Evolutionary conservation across 495 filamentous ascomycete genomes (phyloP).

Genomic region (Echria macrotheca): DNA sequence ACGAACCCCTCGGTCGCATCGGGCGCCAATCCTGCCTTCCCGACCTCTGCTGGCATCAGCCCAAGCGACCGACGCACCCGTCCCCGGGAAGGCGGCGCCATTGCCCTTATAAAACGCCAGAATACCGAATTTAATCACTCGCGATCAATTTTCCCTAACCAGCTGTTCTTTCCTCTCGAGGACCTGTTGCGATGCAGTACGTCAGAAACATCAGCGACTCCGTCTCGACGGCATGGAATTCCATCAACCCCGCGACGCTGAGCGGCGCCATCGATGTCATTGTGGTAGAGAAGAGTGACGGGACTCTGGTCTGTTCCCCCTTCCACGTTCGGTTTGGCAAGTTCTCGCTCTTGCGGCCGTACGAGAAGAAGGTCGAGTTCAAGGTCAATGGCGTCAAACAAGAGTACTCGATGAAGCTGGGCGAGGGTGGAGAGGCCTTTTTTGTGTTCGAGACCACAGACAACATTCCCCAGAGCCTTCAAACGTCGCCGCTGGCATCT

Average conservation of each 20-base stretch:
- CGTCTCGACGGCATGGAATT: conserved; percentile 98
- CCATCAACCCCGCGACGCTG: conserved; percentile 95
- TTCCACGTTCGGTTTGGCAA: conserved; percentile 99
- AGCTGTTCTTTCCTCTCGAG: neutral
- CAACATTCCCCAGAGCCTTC: conserved; percentile 78
- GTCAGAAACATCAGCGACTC: conserved; percentile 92
- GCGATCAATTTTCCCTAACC: too few species aligned
- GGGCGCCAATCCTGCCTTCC: conserved; percentile 3
- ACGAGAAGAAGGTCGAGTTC: conserved; percentile 99
- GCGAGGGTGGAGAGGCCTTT: conserved; percentile 95
- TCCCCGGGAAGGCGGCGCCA: too few species aligned
- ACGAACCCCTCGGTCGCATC: conserved; percentile 2
- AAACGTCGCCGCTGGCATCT: conserved; percentile 90
- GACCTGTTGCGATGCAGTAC: conserved; percentile 74
- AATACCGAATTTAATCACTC: too few species aligned
- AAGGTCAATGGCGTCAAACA: conserved; percentile 88
- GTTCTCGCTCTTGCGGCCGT: conserved; percentile 90
- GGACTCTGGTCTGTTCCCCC: conserved; percentile 78
- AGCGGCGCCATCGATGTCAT: conserved; percentile 99
- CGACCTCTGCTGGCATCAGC: conserved; percentile 7
- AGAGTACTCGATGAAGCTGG: conserved; percentile 95
- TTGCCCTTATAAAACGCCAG: too few species aligned
- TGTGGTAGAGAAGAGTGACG: conserved; percentile 96
- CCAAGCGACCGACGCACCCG: neutral
- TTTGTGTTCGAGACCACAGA: conserved; percentile 96